Evolutionary conservation across 768 basidiomycete species (phyloP).

Genomic region (Termitomyces bulborhizus): DNA sequence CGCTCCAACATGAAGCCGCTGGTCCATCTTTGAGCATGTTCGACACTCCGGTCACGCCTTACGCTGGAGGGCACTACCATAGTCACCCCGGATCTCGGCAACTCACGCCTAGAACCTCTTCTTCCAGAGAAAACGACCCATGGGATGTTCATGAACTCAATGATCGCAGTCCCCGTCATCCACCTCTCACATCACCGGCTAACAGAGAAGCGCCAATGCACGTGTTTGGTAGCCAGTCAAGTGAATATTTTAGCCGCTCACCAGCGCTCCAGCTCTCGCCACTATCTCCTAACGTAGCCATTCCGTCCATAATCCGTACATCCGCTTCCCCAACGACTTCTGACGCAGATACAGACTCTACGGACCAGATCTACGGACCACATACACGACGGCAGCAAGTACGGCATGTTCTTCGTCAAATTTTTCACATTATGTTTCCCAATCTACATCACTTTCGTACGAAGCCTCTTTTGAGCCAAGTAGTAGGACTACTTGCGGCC

Average conservation of each 20-base stretch:
- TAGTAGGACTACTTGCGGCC: conserved; percentile 74
- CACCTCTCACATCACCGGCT: conserved; percentile 16
- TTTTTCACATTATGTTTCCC: conserved; percentile 73
- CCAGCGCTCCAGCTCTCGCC: conserved; percentile 2
- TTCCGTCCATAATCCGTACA: conserved; percentile 54
- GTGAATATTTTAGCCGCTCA: conserved; percentile 11
- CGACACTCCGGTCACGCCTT: conserved; percentile 61
- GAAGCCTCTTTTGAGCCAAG: conserved; percentile 65
- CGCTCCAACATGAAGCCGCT: conserved; percentile 66
- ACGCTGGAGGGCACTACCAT: conserved; percentile 72
- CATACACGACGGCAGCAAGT: conserved; percentile 35
- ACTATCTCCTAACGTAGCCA: conserved; percentile 18
- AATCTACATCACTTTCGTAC: conserved; percentile 68
- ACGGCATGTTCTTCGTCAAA: conserved; percentile 28
- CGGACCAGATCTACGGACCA: conserved; percentile 29
- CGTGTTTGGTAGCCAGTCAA: conserved; percentile 9
- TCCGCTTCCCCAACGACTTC: conserved; percentile 43
- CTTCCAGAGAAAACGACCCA: conserved; percentile 31
- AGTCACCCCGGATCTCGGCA: conserved; percentile 20
- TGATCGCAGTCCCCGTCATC: conserved; percentile 31
- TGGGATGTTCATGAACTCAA: conserved; percentile 53
- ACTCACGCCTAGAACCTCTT: conserved; percentile 19
- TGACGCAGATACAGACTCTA: conserved; percentile 34
- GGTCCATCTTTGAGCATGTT: conserved; percentile 55
- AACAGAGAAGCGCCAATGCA: conserved; percentile 17